Base-by-base conservation (phyloP, 495 filamentous ascomycete genomes). In the Trichoderma gamsii region DNA sequence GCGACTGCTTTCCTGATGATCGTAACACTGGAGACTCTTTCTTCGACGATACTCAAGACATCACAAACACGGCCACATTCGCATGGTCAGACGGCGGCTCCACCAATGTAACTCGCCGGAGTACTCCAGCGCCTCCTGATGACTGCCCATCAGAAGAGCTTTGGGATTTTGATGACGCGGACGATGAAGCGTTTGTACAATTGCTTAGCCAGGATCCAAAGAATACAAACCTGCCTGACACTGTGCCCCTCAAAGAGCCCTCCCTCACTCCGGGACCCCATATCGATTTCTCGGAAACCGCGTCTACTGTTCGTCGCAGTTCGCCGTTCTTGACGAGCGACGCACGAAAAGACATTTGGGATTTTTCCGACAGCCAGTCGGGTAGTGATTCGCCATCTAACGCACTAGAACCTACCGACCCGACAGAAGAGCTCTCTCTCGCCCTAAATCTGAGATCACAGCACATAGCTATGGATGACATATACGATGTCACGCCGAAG, bases 281-380 rank as follows among this genome's bases (percentile, higher is more conserved):
- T 4, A 7, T 66, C 43, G 65, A 66, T 41, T 49, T 66, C 43
- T 66, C 65, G 2, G 65, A 66, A 52, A 66, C 65, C 3, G 65
- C 65, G 18, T 66, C 65, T 13, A 66, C 44, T 18, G n/a, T 43
- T 23, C n/a, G 65, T 3, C 65, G 65, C 18, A 51, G 41, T n/a
- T 66, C 65, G 2, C 63, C 63, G 1, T 41, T 65, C 13, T 16
- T 9, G 23, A 27, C 18, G 2, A 44, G 41, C 18, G 35, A 43
- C 18, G 41, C 32, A 2, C 15, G 15, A 16, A 65, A 44, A 41
- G 41, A 41, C 35, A 25, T 65, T 0, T 65, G 63, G 63, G 35
- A 65, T 16, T 65, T 65, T 23, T 5, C 15, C 2, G 35, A 65
- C 8, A 65, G 56, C 12, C 56, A 12, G 11, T 23, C 51, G 4